Base-by-base conservation (phyloP, 495 filamentous ascomycete species). In the Aspergillus sclerotiicarbonarius region DNA sequence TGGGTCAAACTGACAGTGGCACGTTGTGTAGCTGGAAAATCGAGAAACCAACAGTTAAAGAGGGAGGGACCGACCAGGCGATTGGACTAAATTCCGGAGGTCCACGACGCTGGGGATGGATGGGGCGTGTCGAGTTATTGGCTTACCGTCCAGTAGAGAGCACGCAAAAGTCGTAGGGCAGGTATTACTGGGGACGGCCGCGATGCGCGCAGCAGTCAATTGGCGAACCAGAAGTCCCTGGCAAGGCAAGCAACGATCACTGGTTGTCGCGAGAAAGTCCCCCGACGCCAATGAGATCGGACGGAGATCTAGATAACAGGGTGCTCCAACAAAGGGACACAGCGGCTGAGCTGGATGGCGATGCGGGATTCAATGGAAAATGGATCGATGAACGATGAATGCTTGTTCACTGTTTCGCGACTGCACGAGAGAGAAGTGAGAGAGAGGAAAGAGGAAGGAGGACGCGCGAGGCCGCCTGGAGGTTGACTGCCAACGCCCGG, bases 151-250 rank as follows among this genome's bases (percentile, higher is more conserved):
- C 50, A 62, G 59, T 56, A 56, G 58, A 53, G 51, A 49, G 25
- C 46, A 37, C n/a, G 47, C 25, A 31, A 15, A 12, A 44, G 54
- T 32, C 41, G 55, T 51, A 48, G 45, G 49, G 56, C 33, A 54
- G 50, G 48, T 54, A 61, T 63, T 61, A 63, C 64, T 67, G 61
- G 64, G 53, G 61, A 66, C 57, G 57, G 51, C 51, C 60, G 64
- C 62, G 63, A 74, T 75, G 72, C 67, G 69, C 59, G 63, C 65
- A 63, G 60, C 58, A 52, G 56, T 64, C 71, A 74, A 76, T 76
- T 73, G 74, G 68, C 74, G 74, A 76, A 76, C 74, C 74, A 76
- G 71, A 75, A 65, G 64, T 69, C 58, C 65, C 63, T 68, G 64
- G 54, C 63, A 62, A 58, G 67, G 58, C 41, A 58, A 53, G 59